Conservation (phyloP, 441 rosid genomes). For the Gossypium gossypioides region DNA sequence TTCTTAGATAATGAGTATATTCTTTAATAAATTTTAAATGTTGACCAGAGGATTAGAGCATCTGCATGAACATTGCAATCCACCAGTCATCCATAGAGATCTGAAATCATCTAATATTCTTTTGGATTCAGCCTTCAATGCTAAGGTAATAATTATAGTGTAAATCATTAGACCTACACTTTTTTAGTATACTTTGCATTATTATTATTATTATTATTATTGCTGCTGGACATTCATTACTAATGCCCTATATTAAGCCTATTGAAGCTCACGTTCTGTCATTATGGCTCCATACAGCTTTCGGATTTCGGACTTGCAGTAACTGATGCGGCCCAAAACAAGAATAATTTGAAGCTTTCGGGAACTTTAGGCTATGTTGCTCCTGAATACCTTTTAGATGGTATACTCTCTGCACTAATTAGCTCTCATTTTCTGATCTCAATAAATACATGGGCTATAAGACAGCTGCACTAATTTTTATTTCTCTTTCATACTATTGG, state of each 20-base stretch:
- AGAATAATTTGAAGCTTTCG: slow-evolving; percentile 67
- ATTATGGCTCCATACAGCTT: slow-evolving; percentile 38
- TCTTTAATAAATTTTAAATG: slow-evolving; percentile 10
- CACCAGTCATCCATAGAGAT: slow-evolving; percentile 90
- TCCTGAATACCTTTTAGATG: slow-evolving; percentile 80
- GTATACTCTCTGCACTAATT: slow-evolving; percentile 24
- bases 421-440: no score
- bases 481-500: neutral
- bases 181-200: neutral
- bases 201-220: no score
- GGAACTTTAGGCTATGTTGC: slow-evolving; percentile 92
- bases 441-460: no score
- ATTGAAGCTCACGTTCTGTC: slow-evolving; percentile 1
- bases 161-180: neutral
- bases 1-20: neutral
- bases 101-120: slow-evolving; percentile 90
- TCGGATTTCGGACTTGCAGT: slow-evolving; percentile 95
- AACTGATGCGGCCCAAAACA: slow-evolving; percentile 51
- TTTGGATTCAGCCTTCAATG: slow-evolving; percentile 69
- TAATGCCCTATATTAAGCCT: slow-evolving; percentile 5
- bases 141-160: slow-evolving; percentile 47
- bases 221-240: slow-evolving; percentile 3
- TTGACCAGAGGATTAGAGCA: slow-evolving; percentile 75
- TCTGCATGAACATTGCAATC: slow-evolving; percentile 81
- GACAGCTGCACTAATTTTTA: no score